Evolutionary conservation across 108 stramenopile genomes (phyloP).

Genomic region (Cyclotella choctawhatcheeana): DNA sequence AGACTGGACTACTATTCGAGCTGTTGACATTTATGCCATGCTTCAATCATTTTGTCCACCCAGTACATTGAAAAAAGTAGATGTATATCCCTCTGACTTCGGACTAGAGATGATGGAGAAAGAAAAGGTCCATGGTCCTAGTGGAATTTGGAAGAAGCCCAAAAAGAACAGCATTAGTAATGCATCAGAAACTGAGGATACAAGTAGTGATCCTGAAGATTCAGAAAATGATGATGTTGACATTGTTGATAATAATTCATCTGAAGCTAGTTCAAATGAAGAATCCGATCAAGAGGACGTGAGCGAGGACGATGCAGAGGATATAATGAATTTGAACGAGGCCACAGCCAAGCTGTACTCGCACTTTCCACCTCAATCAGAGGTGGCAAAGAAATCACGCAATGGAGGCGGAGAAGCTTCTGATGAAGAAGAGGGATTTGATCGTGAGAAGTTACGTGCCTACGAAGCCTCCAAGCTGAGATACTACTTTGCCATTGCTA

Average conservation of each 20-base stretch:
- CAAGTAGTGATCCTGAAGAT: constrained; percentile 11
- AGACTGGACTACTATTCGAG: constrained; percentile 93
- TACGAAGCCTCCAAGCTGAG: constrained; percentile 95
- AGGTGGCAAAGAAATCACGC: constrained; percentile 32
- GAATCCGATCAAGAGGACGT: constrained; percentile 27
- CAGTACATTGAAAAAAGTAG: constrained; percentile 73
- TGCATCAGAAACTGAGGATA: constrained; percentile 31
- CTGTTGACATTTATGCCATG: constrained; percentile 89
- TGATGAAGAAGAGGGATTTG: constrained; percentile 73
- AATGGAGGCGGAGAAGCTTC: constrained; percentile 8
- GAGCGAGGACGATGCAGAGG: constrained; percentile 38
- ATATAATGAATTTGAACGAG: constrained; percentile 39
- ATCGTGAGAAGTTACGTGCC: constrained; percentile 89
- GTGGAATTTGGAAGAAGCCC: constrained; percentile 68
- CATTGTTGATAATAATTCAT: constrained; percentile 3
- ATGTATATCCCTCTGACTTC: constrained; percentile 90
- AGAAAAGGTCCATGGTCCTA: constrained; percentile 82
- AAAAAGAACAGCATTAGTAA: constrained; percentile 36
- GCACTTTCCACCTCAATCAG: constrained; percentile 45
- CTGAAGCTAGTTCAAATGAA: constrained; percentile 17
- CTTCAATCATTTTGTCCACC: constrained; percentile 87
- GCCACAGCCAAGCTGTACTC: constrained; percentile 48
- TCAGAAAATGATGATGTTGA: constrained; percentile 13
- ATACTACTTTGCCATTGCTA: constrained; percentile 96
- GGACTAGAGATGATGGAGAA: constrained; percentile 89